Base-by-base conservation (phyloP, 2,329 filamentous ascomycete species). In the Alternaria gansuensis region DNA sequence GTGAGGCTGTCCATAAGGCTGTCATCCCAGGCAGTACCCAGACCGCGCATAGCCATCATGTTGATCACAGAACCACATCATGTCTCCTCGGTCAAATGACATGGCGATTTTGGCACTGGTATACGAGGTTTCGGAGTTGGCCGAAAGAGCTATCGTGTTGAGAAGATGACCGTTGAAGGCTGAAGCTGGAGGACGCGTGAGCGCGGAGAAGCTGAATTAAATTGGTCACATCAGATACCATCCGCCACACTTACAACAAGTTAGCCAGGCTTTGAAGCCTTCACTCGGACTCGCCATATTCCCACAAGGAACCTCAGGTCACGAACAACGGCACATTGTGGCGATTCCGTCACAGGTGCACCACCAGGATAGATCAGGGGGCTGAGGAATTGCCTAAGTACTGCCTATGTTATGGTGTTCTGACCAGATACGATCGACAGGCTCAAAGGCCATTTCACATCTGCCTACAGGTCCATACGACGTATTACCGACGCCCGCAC, bases 1-100 rank as follows among this genome's bases (percentile, higher is more conserved):
- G 34, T 33, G 56, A 59, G 55, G 59, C 45, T 53, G 37, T 55
- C 49, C 21, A 13, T 40, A 37, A 36, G 59, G 54, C 49, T 24
- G 36, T 46, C 29, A 29, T 39, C 23, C n/a, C 28, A 26, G 48
- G 28, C 40, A 34, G 23, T 33, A 36, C 40, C 51, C 28, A 23
- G 7, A 26, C 6, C 21, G 34, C 44, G 36, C 24, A 17, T 34
- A n/a, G 7, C n/a, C 21, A n/a, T 17, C 11, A 5, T 24, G 3
- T 34, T 28, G n/a, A 46, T 37, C 31, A 9, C 24, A 39, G 6
- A 26, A 24, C 37, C 14, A 10, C n/a, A 23, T 14, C 21, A 13
- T 29, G 13, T 34, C 31, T 10, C 37, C 21, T 13, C 28, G 7
- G 17, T 37, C 6, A 40, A 43, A 40, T 37, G 41, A 26, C 29